These are phyloP conservation scores for Dendrostoma leiphaemia DNA, from an alignment of 2,329 filamentous ascomycete genomes.

Conservation along the genomic window DNA sequence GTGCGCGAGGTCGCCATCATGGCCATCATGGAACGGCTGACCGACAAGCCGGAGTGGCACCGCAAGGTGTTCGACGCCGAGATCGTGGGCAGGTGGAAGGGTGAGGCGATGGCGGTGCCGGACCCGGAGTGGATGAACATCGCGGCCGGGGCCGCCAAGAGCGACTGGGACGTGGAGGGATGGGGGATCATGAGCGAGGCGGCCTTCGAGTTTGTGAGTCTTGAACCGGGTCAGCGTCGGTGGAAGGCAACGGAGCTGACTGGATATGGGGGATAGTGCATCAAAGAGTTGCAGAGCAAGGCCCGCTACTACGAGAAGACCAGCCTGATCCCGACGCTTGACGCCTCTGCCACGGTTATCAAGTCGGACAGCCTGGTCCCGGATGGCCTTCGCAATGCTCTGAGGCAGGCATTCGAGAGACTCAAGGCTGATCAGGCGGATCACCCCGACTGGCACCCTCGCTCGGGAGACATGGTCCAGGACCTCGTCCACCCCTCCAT, in stretches of 20 bases:
- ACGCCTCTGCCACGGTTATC: slow-evolving; percentile 3
- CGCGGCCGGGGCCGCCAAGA: slow-evolving; percentile 1
- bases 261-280: slow-evolving; percentile 10
- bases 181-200: slow-evolving; percentile 30
- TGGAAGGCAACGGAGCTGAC: too few relatives aligned
- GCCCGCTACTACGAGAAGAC: slow-evolving; percentile 14
- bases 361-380: slow-evolving; percentile 13
- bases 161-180: neutral
- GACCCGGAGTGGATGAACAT: slow-evolving; percentile 18
- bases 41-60: slow-evolving; percentile 29
- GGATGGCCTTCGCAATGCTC: slow-evolving; percentile 6
- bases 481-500: slow-evolving; percentile 55
- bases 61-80: slow-evolving; percentile 32
- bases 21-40: slow-evolving; percentile 12
- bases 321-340: slow-evolving; percentile 8
- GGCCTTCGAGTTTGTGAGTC: slow-evolving; percentile 13
- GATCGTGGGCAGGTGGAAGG: slow-evolving; percentile 32
- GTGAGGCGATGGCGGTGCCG: slow-evolving; percentile 27
- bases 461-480: slow-evolving; percentile 45
- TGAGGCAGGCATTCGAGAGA: slow-evolving; percentile 10
- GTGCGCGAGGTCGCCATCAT: slow-evolving; percentile 15
- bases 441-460: slow-evolving; percentile 49
- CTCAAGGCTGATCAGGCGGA: slow-evolving; percentile 40
- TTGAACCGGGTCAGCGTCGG: too few relatives aligned
- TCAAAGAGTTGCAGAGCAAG: slow-evolving; percentile 18